Evolutionary conservation across 805 yeast species (phyloP).

Genomic region (Starmerella stellata): DNA sequence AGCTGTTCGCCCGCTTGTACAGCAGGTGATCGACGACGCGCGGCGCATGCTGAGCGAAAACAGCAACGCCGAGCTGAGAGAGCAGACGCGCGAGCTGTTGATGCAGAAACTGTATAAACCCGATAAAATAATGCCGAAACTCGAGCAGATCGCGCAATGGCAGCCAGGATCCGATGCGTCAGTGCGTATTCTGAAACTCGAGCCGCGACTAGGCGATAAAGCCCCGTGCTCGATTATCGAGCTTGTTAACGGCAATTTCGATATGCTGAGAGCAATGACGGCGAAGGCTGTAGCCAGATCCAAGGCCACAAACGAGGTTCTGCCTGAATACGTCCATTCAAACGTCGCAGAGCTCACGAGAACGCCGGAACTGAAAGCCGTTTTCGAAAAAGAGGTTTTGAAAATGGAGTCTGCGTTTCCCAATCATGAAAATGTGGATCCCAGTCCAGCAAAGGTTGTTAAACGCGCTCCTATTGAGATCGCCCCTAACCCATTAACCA

Average conservation of each 20-base stretch:
- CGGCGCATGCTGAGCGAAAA: slow-evolving; percentile 1
- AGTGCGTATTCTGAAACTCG: slow-evolving; percentile 67
- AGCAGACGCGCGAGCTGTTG: slow-evolving; percentile 2
- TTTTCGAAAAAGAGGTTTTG: slow-evolving; percentile 48
- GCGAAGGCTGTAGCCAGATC: slow-evolving; percentile 78
- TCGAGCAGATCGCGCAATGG: slow-evolving; percentile 46
- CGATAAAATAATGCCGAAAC: slow-evolving; percentile 38
- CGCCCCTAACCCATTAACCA: background rate
- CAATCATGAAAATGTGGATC: slow-evolving; percentile 14
- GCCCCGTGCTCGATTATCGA: slow-evolving; percentile 83
- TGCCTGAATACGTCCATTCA: slow-evolving; percentile 31
- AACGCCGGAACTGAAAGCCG: slow-evolving; percentile 33
- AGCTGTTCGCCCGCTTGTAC: slow-evolving; percentile 45
- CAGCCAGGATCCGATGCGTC: slow-evolving; percentile 53
- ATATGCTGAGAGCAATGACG: slow-evolving; percentile 53
- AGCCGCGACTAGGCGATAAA: slow-evolving; percentile 72
- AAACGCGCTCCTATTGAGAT: background rate
- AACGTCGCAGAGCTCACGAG: slow-evolving; percentile 37
- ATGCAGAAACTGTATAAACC: slow-evolving; percentile 24
- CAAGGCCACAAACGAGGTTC: slow-evolving; percentile 39
- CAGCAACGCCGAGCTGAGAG: background rate
- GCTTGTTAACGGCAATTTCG: slow-evolving; percentile 57
- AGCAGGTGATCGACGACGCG: slow-evolving; percentile 43
- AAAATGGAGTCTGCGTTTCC: slow-evolving; percentile 28
- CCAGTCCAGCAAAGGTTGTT: slow-evolving; percentile 8